Evolutionary conservation across 2,329 filamentous ascomycete genomes (phyloP).

Genomic region (Incumbomyces delicatus): DNA sequence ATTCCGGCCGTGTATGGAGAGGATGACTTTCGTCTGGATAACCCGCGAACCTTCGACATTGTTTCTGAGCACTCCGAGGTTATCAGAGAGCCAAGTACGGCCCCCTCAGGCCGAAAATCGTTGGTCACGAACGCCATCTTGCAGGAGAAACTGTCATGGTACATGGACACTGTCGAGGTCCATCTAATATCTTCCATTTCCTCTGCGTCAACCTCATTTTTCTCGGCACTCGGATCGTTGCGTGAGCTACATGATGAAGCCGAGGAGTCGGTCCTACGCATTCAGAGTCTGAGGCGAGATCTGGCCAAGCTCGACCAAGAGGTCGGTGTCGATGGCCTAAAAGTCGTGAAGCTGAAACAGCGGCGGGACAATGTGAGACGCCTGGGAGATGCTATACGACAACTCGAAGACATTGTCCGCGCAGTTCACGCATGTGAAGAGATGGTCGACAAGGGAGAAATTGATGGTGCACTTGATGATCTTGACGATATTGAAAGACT

Average conservation of each 20-base stretch:
- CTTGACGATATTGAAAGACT: conserved; percentile 71
- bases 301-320: conserved; percentile 73
- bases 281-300: conserved; percentile 70
- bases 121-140: conserved; percentile 93
- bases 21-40: conserved; percentile 87
- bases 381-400: conserved; percentile 70
- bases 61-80: conserved; percentile 95
- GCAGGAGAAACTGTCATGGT: conserved; percentile 98
- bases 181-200: conserved; percentile 95
- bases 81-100: conserved; percentile 58
- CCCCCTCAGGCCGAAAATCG: conserved; percentile 58
- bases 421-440: conserved; percentile 67
- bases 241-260: conserved; percentile 87
- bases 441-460: conserved; percentile 70
- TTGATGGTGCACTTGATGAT: conserved; percentile 67
- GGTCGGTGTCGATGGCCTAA: conserved; percentile 73
- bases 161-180: conserved; percentile 98
- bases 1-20: conserved; percentile 93
- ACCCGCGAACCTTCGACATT: conserved; percentile 90
- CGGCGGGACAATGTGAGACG: conserved; percentile 76
- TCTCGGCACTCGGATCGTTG: conserved; percentile 82
- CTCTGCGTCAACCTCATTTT: conserved; percentile 90
- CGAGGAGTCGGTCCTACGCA: conserved; percentile 78
- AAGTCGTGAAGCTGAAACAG: conserved; percentile 73
- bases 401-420: conserved; percentile 69